Conservation (phyloP, 2,329 filamentous ascomycete species). For the Xylariaceae sp. region DNA sequence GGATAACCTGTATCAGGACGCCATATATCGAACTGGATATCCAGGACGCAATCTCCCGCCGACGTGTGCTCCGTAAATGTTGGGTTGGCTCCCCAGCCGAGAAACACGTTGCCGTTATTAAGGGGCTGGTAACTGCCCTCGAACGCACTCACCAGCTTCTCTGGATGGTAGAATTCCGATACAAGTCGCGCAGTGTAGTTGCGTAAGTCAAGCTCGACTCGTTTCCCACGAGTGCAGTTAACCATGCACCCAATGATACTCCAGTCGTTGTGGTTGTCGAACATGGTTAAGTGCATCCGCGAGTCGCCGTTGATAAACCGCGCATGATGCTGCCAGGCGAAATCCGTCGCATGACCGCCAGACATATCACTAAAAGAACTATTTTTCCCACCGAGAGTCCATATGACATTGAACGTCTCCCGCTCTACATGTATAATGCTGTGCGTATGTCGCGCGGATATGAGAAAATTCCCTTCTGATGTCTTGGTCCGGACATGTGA, state of each 20-base stretch:
- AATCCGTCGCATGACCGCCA: constrained; percentile 12
- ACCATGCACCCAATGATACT: constrained; percentile 43
- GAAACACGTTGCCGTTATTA: constrained; percentile 22
- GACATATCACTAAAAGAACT: constrained; percentile 20
- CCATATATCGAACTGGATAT: constrained; percentile 31
- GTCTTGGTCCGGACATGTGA: constrained; percentile 4
- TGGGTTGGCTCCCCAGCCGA: constrained; percentile 35
- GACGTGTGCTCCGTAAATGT: constrained; percentile 34
- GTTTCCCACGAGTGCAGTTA: constrained; percentile 16
- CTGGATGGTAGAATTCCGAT: constrained; percentile 17
- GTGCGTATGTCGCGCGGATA: constrained; percentile 17
- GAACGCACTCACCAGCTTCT: constrained; percentile 11
- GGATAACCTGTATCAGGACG: constrained; percentile 24
- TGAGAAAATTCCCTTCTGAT: constrained; percentile 20
- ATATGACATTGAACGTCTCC: constrained; percentile 10
- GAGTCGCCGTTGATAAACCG: constrained; percentile 8
- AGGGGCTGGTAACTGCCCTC: constrained; percentile 15
- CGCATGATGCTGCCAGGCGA: constrained; percentile 22
- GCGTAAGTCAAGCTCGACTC: constrained; percentile 16
- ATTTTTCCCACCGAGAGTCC: constrained; percentile 20
- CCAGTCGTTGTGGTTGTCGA: constrained; percentile 43
- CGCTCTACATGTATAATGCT: constrained; percentile 14
- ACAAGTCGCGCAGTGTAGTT: constrained; percentile 13
- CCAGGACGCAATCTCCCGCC: constrained; percentile 30
- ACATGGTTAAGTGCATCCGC: constrained; percentile 16